These are phyloP conservation scores for Botrytis fabae DNA, from an alignment of 2,329 filamentous ascomycete genomes.

Conservation along the genomic window DNA sequence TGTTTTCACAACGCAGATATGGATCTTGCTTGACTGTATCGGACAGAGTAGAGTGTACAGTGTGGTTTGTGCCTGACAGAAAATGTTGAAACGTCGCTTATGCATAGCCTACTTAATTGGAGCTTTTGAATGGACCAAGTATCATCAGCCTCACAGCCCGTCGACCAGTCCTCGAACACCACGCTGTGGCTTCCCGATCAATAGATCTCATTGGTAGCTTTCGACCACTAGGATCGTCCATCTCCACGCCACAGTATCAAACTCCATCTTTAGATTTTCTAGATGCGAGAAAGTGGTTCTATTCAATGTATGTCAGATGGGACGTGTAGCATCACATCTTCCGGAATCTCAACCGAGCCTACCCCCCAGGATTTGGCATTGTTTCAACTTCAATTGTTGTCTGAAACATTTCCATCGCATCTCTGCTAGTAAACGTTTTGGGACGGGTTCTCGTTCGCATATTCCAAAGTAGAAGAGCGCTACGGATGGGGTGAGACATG, in stretches of 20 bases:
- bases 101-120: conserved; percentile 11
- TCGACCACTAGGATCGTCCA: background rate
- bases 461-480: background rate
- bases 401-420: conserved; percentile 8
- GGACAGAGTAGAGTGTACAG: background rate
- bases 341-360: background rate
- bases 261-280: background rate
- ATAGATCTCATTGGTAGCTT: background rate
- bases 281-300: conserved; percentile 4
- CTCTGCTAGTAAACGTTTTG: background rate
- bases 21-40: background rate
- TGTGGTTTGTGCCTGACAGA: background rate
- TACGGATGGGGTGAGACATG: background rate
- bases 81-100: conserved; percentile 11
- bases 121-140: conserved; percentile 14
- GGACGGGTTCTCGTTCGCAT: background rate
- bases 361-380: background rate
- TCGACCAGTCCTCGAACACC: conserved; percentile 8
- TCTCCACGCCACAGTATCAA: background rate
- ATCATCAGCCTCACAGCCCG: conserved; percentile 6
- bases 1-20: conserved; percentile 13
- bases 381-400: conserved; percentile 12
- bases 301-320: background rate
- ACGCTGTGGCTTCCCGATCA: conserved; percentile 14
- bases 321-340: background rate